Base-by-base conservation (phyloP, 1,284 basidiomycete genomes). In the Kwoniella shivajii region DNA sequence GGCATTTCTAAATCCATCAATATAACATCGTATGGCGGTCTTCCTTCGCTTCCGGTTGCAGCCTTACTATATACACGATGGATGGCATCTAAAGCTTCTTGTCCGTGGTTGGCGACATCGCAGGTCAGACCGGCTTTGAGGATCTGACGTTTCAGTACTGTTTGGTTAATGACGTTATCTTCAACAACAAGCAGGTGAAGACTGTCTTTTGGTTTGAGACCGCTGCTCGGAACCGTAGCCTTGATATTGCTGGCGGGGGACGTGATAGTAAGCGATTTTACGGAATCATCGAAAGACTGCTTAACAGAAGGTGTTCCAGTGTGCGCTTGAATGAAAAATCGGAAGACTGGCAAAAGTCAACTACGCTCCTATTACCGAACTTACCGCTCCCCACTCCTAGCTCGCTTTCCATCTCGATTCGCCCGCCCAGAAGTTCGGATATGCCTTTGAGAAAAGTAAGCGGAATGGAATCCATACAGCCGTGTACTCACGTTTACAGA, bases 91-190 rank as follows among this genome's bases (percentile, higher is more conserved):
- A 78, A 61, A 2, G 71, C 77, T 52, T 78, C 72, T 7, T 67
- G 63, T 1, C 77, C 78, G 57, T 78, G 66, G 42, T 68, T 66
- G 1, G 76, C 76, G 20, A 72, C 54, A 33, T 66, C 63, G 22
- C 67, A 69, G 13, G 54, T 60, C 29, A 70, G 59, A 2, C 71
- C 71, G 0, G 68, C 66, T 48, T 69, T 72, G 18, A 59, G 56
- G n/a, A 79, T 62, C 50, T 78, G 76, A 0, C 75, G 68, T 42
- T 63, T 61, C 4, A 79, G 62, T 6, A 79, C 69, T 14, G 70
- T 74, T 53, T 74, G 75, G 44, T 76, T 77, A 65, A 79, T 76
- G n/a, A 72, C 54, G 50, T 78, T 78, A 58, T 79, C 78, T 48
- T 66, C 66, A 22, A 68, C 63, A 10, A 66, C 57, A 13, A 68